Conservation (phyloP, 164 flowering plant genomes). For the Tetrastigma voinierianum region DNA sequence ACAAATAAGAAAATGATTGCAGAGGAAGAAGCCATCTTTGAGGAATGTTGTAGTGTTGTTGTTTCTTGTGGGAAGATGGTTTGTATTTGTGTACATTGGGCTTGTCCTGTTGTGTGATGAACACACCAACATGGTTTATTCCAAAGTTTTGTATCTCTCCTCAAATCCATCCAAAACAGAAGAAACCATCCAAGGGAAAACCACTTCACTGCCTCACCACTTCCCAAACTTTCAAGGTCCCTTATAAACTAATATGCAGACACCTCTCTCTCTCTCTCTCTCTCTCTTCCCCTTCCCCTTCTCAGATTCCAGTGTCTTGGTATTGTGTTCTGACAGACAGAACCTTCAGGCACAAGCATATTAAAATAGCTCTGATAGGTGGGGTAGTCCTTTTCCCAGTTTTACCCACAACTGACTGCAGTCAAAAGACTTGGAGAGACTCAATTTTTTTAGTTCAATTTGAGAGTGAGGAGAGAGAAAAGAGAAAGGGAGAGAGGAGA, state of each 20-base stretch:
- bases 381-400: slow-evolving; percentile 18
- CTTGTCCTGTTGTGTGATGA: slow-evolving; percentile 40
- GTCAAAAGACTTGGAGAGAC: slow-evolving; percentile 7
- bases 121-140: slow-evolving; percentile 20
- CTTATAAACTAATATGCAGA: slow-evolving; percentile 1
- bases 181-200: slow-evolving; percentile 10
- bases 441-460: not conserved
- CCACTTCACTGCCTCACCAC: slow-evolving; percentile 17
- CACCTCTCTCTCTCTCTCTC: slow-evolving; percentile 6
- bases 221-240: slow-evolving; percentile 6
- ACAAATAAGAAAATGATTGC: slow-evolving; percentile 31
- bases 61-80: slow-evolving; percentile 22
- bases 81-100: slow-evolving; percentile 36
- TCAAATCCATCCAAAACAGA: slow-evolving; percentile 42
- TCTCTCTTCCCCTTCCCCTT: slow-evolving; percentile 8
- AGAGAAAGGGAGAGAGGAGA: too few relatives aligned
- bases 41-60: slow-evolving; percentile 22
- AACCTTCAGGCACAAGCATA: slow-evolving; percentile 24
- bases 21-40: slow-evolving; percentile 31
- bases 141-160: slow-evolving; percentile 37
- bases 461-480: too few relatives aligned
- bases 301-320: slow-evolving; percentile 21
- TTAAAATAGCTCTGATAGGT: slow-evolving; percentile 21
- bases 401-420: slow-evolving; percentile 10
- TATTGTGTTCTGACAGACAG: slow-evolving; percentile 27